Evolutionary conservation across 2,329 filamentous ascomycete genomes (phyloP), one percentile per base, ranked within the genome.

Genomic region (Lomentospora prolificans): DNA sequence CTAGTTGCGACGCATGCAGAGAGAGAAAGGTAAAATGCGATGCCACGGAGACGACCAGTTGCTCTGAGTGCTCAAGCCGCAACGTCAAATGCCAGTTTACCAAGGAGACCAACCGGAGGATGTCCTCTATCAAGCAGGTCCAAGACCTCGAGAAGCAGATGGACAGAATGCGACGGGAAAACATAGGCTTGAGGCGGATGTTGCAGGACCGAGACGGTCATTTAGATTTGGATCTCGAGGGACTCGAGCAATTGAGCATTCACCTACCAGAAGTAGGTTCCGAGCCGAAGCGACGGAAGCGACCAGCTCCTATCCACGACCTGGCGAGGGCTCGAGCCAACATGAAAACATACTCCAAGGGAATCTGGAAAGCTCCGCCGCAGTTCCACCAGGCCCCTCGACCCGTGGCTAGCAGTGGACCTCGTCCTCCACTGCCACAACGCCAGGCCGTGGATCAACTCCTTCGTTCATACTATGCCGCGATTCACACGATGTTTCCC

Each of bases 111-210:
- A 99, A 99, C 69, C 82, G 94, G 58, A 84, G 94, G 59, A 99
- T 99, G 94, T 97, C 94, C 17, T 97, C 92, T 1, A 97, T 97
- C 73, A 99, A 97, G 81, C 94, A 96, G 75, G 89, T 97, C 10
- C 94, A 97, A 71, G 94, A 99, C 68, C 77, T 99, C 25, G 92
- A 97, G 72, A 94, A 90, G 70, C 91, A 96, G 70, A 82, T 96
- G 64, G 81, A 87, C 50, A 80, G 86, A 54, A 79, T 94, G 41
- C 88, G 85, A 66, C 84, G 89, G 57, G 88, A 96, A 68, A 91
- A 96, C 64, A 79, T 76, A 56, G 85, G 84, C 59, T 73, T 96
- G 39, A 82, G 83, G 54, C 83, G 85, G 28, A 81, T 85, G 64
- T 71, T 89, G 46, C 71, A 74, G 44, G 75, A 77, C 51, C 68